Base-by-base conservation (phyloP, 1,139 yeast species). In the Yamadazyma spencermartinsiae region DNA sequence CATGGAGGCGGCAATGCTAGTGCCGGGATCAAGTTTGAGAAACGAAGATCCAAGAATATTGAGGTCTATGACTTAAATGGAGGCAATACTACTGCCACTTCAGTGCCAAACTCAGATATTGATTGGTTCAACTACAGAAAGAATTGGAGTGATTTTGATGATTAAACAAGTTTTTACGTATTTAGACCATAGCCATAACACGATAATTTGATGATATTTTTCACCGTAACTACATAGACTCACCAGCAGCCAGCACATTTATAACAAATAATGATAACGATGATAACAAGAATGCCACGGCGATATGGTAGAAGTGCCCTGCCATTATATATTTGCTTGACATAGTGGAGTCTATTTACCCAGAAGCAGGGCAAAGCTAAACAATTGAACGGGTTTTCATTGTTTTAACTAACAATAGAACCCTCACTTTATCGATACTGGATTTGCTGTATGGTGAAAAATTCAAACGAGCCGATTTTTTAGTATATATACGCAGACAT, bases 81-180 rank as follows among this genome's bases (percentile, higher is more conserved):
- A 8, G 31, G 41, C 14, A 31, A 27, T 11, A 25, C 36, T 8
- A 28, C 36, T 4, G 31, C 34, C 14, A 43, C 51, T 2, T 37
- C 50, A 9, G 77, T 72, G 2, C 79, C 81, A 1, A 58, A 65
- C 12, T 27, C 42, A 4, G 29, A 39, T 4, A 39, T 42, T 19
- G 69, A 66, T 42, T 73, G 76, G 77, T 64, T 69, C 45, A 50
- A 57, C 45, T 28, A 28, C 17, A 62, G 62, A 43, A 58, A 55
- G 43, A 58, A 60, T 38, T 65, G 72, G 65, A 57, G 62, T 37
- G 65, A 61, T 44, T 65, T 61, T 40, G 72, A 64, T 37, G 58
- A 34, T 27, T 34, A 34, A 26, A 20, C 8, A 28, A 7, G 23
- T 20, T 10, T 20, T 20, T 7, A 7, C 23, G 23, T n/a, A n/a